These are phyloP conservation scores for Malus fusca DNA, from an alignment of 306 rosid genomes.

Conservation along the genomic window DNA sequence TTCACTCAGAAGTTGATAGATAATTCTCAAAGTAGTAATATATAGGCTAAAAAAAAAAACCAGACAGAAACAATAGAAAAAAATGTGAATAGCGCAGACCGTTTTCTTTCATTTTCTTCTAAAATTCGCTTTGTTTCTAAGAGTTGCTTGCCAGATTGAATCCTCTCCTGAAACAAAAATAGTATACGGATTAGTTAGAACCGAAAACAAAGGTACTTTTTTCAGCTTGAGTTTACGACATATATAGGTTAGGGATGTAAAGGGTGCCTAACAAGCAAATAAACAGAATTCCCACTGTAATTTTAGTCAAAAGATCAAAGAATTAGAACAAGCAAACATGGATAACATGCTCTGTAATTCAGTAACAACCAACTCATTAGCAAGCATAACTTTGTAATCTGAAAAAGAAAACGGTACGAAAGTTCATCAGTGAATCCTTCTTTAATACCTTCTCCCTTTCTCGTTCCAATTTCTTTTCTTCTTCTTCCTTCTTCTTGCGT, in stretches of 20 bases:
- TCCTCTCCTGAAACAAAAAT: slow-evolving; percentile 53
- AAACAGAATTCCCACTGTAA: not conserved
- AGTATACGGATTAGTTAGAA: not conserved
- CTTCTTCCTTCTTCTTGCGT: slow-evolving; percentile 27
- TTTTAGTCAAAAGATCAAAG: not conserved
- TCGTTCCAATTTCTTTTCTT: slow-evolving; percentile 34
- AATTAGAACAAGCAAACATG: not conserved
- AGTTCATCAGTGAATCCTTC: not conserved
- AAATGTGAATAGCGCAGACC: slow-evolving; percentile 28
- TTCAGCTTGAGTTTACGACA: not conserved
- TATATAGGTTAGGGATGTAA: not conserved
- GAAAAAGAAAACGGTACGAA: not conserved
- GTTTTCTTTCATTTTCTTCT: slow-evolving; percentile 63
- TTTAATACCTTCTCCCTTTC: slow-evolving; percentile 59
- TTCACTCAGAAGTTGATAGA: not conserved
- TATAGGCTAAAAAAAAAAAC: not conserved
- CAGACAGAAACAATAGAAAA: not conserved
- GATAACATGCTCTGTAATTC: not conserved
- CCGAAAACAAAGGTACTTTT: not conserved
- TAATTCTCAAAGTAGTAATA: not conserved
- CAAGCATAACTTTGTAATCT: not conserved
- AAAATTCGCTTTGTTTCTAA: slow-evolving; percentile 43
- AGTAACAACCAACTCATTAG: not conserved
- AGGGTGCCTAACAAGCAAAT: not conserved
- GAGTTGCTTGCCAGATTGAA: slow-evolving; percentile 53